Conservation (phyloP, 1,284 basidiomycete genomes). For the Blastosporella zonata region DNA sequence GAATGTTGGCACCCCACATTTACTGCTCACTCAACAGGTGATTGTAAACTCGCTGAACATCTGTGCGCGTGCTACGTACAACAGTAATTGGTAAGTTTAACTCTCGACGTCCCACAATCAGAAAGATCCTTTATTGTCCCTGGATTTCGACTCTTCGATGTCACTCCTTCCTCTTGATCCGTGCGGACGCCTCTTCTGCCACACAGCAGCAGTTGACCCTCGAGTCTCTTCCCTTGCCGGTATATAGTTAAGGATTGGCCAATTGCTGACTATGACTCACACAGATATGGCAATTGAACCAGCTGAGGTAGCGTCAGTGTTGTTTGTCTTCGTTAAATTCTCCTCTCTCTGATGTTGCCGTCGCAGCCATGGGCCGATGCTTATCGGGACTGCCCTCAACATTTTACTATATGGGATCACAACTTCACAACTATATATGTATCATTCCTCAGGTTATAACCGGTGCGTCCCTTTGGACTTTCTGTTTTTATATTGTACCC, state of each 20-base stretch:
- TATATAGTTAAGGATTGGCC: too few species aligned
- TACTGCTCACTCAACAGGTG: too few species aligned
- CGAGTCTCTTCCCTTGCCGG: too few species aligned
- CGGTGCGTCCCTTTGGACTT: conserved; percentile 17
- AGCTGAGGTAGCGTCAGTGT: conserved; percentile 9
- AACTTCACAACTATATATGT: conserved; percentile 33
- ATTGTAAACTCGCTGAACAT: too few species aligned
- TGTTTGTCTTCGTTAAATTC: background rate
- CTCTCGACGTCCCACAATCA: background rate
- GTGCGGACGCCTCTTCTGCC: background rate
- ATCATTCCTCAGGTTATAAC: conserved; percentile 26
- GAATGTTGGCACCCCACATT: too few species aligned
- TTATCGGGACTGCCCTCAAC: conserved; percentile 30
- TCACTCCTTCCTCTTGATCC: background rate
- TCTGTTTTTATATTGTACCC: background rate
- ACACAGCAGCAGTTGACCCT: background rate
- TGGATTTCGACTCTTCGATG: background rate
- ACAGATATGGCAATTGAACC: conserved; percentile 2
- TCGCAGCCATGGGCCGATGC: conserved; percentile 25
- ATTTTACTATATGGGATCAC: conserved; percentile 32
- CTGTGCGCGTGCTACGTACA: too few species aligned
- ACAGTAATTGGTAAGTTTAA: too few species aligned
- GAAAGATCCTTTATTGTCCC: background rate
- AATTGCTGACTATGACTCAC: background rate
- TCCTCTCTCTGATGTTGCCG: background rate